Evolutionary conservation across 106 monocot species (phyloP).

Genomic region (Hemerocallis citrina): DNA sequence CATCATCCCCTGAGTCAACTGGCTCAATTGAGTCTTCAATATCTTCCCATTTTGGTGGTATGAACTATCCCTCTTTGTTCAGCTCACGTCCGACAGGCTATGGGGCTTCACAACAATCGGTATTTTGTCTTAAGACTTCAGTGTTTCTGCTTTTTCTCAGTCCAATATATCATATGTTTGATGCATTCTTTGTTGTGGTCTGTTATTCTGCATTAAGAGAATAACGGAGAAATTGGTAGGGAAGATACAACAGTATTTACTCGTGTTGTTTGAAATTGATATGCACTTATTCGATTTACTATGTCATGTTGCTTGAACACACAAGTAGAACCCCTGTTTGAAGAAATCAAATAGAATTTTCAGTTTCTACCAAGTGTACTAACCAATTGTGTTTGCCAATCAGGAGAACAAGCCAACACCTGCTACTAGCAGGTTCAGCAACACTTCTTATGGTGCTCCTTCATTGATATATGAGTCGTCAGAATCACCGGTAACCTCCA

Average conservation of each 20-base stretch:
- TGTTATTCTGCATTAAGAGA: background rate
- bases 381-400: background rate
- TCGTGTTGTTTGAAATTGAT: background rate
- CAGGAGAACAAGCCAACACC: constrained; percentile 45
- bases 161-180: background rate
- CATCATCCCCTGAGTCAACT: constrained; percentile 91
- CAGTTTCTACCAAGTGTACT: background rate
- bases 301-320: background rate
- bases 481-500: constrained; percentile 43
- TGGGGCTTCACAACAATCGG: constrained; percentile 63
- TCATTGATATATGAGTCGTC: constrained; percentile 35
- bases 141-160: background rate
- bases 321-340: background rate
- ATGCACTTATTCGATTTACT: background rate
- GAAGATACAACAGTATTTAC: background rate
- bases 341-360: background rate
- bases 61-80: constrained; percentile 94
- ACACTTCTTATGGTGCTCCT: constrained; percentile 20
- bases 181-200: background rate
- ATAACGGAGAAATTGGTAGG: background rate
- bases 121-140: constrained; percentile 11
- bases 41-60: constrained; percentile 95
- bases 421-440: constrained; percentile 44
- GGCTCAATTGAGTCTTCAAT: constrained; percentile 96
- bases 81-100: constrained; percentile 84